Percentiles rank a stretch among this genome's conserved stretches.
Conservation (phyloP, 345 rosid species). For the Raphanus sativus region DNA sequence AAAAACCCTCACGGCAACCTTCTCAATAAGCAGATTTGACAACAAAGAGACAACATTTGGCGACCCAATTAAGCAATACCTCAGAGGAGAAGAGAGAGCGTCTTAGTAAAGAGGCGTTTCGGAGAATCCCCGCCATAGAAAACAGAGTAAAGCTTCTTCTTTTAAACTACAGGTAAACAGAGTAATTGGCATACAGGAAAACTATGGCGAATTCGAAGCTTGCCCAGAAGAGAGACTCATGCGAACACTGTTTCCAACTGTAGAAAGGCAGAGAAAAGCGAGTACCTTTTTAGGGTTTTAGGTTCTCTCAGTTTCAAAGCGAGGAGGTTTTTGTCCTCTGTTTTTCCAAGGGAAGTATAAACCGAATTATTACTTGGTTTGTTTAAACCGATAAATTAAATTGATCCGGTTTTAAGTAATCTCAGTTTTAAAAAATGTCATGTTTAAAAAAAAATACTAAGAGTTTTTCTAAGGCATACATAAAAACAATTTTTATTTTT, state of each 20-base stretch:
- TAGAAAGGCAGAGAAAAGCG: constrained; percentile 9
- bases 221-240: constrained; percentile 16
- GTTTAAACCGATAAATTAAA: neutral
- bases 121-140: constrained; percentile 65
- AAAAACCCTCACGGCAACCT: neutral
- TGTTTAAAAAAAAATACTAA: too few relatives aligned
- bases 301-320: constrained; percentile 21
- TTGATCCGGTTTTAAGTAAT: neutral
- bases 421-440: neutral
- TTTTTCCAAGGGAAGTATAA: neutral
- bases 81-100: constrained; percentile 42
- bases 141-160: neutral
- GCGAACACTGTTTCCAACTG: neutral
- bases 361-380: constrained; percentile 8
- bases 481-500: too few relatives aligned
- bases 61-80: constrained; percentile 40
- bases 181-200: neutral
- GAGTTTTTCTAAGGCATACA: too few relatives aligned
- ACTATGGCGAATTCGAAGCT: neutral
- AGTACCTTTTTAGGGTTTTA: constrained; percentile 32
- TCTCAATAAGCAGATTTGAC: neutral
- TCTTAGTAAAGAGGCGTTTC: constrained; percentile 46
- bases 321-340: neutral
- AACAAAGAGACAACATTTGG: constrained; percentile 19
- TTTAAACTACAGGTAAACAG: neutral